Conservation (phyloP, 2,329 filamentous ascomycete species). For the Aaosphaeria arxii region DNA sequence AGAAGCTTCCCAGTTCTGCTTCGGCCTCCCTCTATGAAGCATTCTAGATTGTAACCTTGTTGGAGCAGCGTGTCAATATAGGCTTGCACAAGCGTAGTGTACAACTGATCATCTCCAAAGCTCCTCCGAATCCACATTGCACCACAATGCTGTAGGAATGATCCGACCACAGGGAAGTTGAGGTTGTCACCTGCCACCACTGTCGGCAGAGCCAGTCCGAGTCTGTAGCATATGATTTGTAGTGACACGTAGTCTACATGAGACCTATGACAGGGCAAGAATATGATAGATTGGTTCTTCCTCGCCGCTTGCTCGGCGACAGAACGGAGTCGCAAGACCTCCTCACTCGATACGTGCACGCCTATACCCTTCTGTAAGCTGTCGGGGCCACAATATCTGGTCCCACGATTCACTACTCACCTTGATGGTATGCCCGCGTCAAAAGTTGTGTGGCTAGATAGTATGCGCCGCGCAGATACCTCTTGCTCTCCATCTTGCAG, state of each 20-base stretch:
- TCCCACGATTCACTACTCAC: conserved; percentile 32
- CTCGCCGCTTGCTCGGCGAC: conserved; percentile 79
- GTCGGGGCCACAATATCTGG: too few species aligned
- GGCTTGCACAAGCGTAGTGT: conserved; percentile 87
- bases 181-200: conserved; percentile 95
- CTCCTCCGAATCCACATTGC: conserved; percentile 94
- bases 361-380: conserved; percentile 32
- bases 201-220: conserved; percentile 84
- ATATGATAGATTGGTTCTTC: conserved; percentile 94
- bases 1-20: conserved; percentile 92
- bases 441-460: conserved; percentile 85
- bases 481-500: conserved; percentile 95
- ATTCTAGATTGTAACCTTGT: conserved; percentile 91
- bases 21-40: conserved; percentile 95
- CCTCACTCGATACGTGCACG: conserved; percentile 93
- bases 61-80: conserved; percentile 93
- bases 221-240: conserved; percentile 90
- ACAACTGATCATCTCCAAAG: conserved; percentile 89
- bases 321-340: conserved; percentile 76
- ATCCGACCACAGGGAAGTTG: conserved; percentile 87
- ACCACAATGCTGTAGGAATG: conserved; percentile 88
- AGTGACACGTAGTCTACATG: conserved; percentile 96
- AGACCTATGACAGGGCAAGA: conserved; percentile 88
- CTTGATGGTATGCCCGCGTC: conserved; percentile 92
- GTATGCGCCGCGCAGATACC: conserved; percentile 88